Percentiles rank a stretch among this genome's conserved stretches.
Conservation (phyloP, 208 protist species). For the Trypanosoma scelopori region DNA sequence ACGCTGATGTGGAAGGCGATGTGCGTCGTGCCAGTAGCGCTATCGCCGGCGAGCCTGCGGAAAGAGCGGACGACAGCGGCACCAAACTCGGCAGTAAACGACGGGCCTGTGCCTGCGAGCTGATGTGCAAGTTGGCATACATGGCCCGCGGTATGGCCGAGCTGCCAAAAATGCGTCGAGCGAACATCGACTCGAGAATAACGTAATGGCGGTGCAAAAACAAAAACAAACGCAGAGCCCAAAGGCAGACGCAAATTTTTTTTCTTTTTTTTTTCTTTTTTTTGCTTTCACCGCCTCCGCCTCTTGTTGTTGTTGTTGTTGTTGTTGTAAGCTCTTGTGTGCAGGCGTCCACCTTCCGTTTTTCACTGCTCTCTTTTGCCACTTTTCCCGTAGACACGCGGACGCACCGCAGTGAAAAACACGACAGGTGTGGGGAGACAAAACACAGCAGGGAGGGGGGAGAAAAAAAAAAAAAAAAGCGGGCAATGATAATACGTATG, state of each 20-base stretch:
- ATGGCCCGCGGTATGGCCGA: conserved; percentile 64
- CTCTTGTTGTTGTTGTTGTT: too few relatives aligned
- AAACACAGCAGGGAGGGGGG: background rate
- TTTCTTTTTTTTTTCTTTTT: too few relatives aligned
- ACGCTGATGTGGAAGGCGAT: conserved; percentile 14
- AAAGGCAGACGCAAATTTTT: too few relatives aligned
- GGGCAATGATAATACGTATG: background rate
- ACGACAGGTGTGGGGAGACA: background rate
- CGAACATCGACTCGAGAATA: conserved; percentile 46
- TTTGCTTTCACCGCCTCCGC: too few relatives aligned
- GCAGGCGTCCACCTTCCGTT: too few relatives aligned
- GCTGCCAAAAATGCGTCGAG: conserved; percentile 73
- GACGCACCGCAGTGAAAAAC: background rate
- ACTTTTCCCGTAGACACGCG: background rate
- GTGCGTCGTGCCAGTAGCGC: conserved; percentile 10
- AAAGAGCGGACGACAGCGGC: conserved; percentile 26
- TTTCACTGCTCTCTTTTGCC: conserved; percentile 3
- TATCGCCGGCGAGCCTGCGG: conserved; percentile 1
- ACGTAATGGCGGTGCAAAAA: background rate
- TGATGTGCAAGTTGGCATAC: conserved; percentile 76
- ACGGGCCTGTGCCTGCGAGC: conserved; percentile 50
- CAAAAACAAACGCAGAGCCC: background rate
- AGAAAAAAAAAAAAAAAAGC: background rate
- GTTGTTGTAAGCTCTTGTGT: too few relatives aligned
- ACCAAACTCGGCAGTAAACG: conserved; percentile 68